These are phyloP conservation scores for Chalciporus sp. DNA, from an alignment of 1,284 basidiomycete genomes.

Conservation along the genomic window DNA sequence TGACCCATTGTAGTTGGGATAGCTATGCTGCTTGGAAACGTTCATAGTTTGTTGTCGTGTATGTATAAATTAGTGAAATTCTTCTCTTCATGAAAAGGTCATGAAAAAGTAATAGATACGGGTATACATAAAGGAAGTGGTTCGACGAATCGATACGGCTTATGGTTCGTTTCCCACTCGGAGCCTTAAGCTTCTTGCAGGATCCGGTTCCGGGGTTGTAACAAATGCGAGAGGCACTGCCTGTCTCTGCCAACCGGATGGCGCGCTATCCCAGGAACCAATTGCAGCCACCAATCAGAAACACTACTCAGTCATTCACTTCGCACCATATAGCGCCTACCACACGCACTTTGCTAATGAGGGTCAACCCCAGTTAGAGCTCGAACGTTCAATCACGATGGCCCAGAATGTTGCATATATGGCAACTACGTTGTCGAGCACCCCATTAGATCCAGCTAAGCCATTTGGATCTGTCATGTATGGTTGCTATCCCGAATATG, in stretches of 20 bases:
- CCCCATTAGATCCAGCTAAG: slow-evolving; percentile 29
- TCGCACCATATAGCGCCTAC: slow-evolving; percentile 28
- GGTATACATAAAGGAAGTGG: slow-evolving; percentile 25
- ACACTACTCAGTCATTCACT: slow-evolving; percentile 23
- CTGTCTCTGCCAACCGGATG: slow-evolving; percentile 22
- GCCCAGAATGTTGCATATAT: slow-evolving; percentile 40
- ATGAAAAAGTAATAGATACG: not conserved
- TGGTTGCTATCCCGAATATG: slow-evolving; percentile 35
- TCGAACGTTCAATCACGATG: slow-evolving; percentile 24
- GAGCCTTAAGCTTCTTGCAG: slow-evolving; percentile 36
- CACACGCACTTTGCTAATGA: slow-evolving; percentile 15
- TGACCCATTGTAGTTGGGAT: slow-evolving; percentile 24
- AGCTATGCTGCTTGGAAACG: slow-evolving; percentile 22
- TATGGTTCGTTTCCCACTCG: slow-evolving; percentile 28
- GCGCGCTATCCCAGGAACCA: slow-evolving; percentile 30
- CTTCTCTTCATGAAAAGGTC: slow-evolving; percentile 18
- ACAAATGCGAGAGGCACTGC: slow-evolving; percentile 36
- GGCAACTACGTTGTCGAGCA: slow-evolving; percentile 43
- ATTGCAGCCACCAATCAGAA: slow-evolving; percentile 35
- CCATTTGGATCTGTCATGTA: slow-evolving; percentile 27
- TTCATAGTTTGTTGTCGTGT: slow-evolving; percentile 16
- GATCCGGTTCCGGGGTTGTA: slow-evolving; percentile 36
- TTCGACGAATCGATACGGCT: slow-evolving; percentile 27
- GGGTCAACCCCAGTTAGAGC: slow-evolving; percentile 29
- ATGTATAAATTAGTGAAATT: slow-evolving; percentile 28